Percentiles rank a stretch among this genome's conserved stretches.
phyloP scores from a whole-genome alignment of 2,329 filamentous ascomycete species.

The Fusarium secorum region DNA sequence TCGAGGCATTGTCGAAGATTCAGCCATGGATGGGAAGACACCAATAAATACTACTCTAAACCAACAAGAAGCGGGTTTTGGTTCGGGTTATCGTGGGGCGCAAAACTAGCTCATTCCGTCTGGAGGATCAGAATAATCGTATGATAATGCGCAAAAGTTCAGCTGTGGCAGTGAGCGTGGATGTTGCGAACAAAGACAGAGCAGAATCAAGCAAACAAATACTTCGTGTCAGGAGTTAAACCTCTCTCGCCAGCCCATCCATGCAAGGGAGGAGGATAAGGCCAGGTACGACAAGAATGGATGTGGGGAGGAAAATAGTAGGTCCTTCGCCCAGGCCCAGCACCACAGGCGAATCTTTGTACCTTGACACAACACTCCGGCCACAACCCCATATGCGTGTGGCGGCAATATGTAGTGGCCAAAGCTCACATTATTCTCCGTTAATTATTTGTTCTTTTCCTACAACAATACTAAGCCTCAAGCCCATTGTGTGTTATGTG shows the following conservation, averaged over 20 bases:
- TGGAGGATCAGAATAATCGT: conserved; percentile 12
- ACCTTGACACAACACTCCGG: not conserved
- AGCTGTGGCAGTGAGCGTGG: not conserved
- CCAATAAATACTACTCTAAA: conserved; percentile 30
- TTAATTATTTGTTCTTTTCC: not conserved
- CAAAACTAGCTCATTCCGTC: conserved; percentile 35
- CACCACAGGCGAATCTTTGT: not conserved
- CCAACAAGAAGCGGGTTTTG: conserved; percentile 30
- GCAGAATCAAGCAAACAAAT: conserved; percentile 8
- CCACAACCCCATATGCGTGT: not conserved
- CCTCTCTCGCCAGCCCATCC: conserved; percentile 23
- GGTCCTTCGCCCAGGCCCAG: not conserved
- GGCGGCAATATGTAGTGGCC: not conserved
- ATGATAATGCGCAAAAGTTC: not conserved
- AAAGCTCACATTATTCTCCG: not conserved
- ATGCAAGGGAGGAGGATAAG: conserved; percentile 30
- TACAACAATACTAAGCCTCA: not conserved
- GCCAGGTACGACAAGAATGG: conserved; percentile 14
- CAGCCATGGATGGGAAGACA: conserved; percentile 23
- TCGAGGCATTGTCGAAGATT: conserved; percentile 29
- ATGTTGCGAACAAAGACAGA: conserved; percentile 9
- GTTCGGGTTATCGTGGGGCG: conserved; percentile 32
- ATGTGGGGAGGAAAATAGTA: conserved; percentile 19
- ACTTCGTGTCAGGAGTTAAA: conserved; percentile 29
- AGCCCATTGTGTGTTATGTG: not conserved